Conservation (phyloP, 805 yeast genomes). For the Tetrapisispora arboricola region DNA sequence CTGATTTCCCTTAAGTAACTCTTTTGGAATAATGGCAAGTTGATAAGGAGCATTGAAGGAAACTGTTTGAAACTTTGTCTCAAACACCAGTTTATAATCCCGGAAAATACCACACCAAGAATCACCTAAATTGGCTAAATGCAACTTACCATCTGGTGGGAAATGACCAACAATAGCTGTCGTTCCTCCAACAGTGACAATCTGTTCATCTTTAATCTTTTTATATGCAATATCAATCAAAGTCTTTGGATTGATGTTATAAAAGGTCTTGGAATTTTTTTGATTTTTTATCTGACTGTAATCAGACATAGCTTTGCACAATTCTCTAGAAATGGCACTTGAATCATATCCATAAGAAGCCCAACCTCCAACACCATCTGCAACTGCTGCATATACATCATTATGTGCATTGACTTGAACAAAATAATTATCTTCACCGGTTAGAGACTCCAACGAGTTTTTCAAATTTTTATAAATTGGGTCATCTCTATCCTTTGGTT, state of each 20-base stretch:
- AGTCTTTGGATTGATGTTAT: slow-evolving; percentile 31
- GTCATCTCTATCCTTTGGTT: slow-evolving; percentile 60
- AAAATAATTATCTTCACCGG: slow-evolving; percentile 73
- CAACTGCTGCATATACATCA: slow-evolving; percentile 57
- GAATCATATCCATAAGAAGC: slow-evolving; percentile 85
- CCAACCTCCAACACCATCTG: slow-evolving; percentile 99
- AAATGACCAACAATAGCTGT: slow-evolving; percentile 81
- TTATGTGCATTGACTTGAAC: slow-evolving; percentile 29
- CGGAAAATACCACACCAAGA: slow-evolving; percentile 90
- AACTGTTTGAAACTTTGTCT: slow-evolving; percentile 72
- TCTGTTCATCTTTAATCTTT: slow-evolving; percentile 40
- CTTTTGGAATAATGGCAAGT: slow-evolving; percentile 69
- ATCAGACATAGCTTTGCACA: slow-evolving; percentile 48
- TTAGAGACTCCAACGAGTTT: slow-evolving; percentile 40
- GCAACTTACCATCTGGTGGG: slow-evolving; percentile 40
- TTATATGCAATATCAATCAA: slow-evolving; percentile 50
- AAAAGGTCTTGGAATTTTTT: background rate
- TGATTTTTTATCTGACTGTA: slow-evolving; percentile 3
- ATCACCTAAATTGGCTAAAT: slow-evolving; percentile 81
- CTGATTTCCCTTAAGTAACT: slow-evolving; percentile 46
- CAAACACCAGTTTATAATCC: slow-evolving; percentile 45
- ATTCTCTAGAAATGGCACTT: slow-evolving; percentile 72
- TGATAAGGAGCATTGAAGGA: slow-evolving; percentile 90
- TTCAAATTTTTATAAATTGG: slow-evolving; percentile 31
- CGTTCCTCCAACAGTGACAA: slow-evolving; percentile 83